Evolutionary conservation across 345 rosid genomes (phyloP).

Genomic region (Euphorbia lathyris): DNA sequence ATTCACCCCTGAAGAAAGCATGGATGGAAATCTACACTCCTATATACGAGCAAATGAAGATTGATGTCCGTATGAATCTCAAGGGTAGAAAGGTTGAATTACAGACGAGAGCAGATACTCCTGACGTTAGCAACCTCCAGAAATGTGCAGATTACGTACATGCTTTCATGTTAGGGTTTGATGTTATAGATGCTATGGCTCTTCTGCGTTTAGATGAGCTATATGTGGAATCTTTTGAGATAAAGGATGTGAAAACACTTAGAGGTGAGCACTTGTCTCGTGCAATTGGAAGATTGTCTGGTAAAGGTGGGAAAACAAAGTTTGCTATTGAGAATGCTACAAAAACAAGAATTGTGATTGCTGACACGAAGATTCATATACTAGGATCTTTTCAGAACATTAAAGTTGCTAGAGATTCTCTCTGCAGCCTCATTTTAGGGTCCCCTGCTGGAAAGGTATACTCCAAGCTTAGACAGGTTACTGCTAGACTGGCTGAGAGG

Average conservation of each 20-base stretch:
- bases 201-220: conserved; percentile 81
- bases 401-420: conserved; percentile 76
- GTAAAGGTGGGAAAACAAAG: conserved; percentile 85
- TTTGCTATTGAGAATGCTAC: conserved; percentile 86
- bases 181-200: conserved; percentile 65
- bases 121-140: conserved; percentile 70
- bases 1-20: conserved; percentile 73
- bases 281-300: conserved; percentile 81
- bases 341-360: conserved; percentile 80
- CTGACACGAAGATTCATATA: conserved; percentile 77
- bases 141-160: conserved; percentile 87
- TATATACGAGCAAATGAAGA: conserved; percentile 74
- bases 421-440: conserved; percentile 82
- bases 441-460: conserved; percentile 65
- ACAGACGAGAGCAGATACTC: conserved; percentile 66
- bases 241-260: conserved; percentile 88
- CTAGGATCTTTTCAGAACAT: conserved; percentile 78
- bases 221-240: conserved; percentile 77
- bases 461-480: conserved; percentile 31
- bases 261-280: conserved; percentile 82
- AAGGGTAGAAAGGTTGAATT: conserved; percentile 76
- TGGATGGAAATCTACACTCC: conserved; percentile 88
- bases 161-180: conserved; percentile 91
- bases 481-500: conserved; percentile 28
- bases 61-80: conserved; percentile 85